A percentile compares a stretch with the other conserved stretches of the same genome.
Evolutionary conservation across 2,329 filamentous ascomycete genomes (phyloP).

Genomic region (Nemania sp.): DNA sequence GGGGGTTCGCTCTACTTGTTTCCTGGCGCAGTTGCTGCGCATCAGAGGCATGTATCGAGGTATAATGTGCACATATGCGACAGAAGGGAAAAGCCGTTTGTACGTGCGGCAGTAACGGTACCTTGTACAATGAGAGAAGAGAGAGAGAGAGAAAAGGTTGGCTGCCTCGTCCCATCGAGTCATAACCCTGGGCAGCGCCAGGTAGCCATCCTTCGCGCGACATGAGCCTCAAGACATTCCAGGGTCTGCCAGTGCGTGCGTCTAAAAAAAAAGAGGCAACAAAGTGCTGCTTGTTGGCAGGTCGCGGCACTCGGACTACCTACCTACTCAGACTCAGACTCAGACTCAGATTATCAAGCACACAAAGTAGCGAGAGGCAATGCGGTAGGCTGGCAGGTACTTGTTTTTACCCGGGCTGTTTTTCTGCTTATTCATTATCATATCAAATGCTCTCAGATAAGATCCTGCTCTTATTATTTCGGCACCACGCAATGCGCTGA

Average conservation of each 20-base stretch:
- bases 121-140: slow-evolving; percentile 36
- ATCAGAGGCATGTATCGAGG: too few species aligned
- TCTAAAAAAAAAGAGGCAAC: slow-evolving; percentile 22
- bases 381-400: not conserved
- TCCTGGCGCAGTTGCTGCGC: slow-evolving; percentile 41
- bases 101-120: slow-evolving; percentile 40
- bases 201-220: slow-evolving; percentile 42
- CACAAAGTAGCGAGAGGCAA: not conserved
- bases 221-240: slow-evolving; percentile 43
- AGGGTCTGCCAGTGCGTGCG: slow-evolving; percentile 34
- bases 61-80: slow-evolving; percentile 28
- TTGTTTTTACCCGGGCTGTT: slow-evolving; percentile 21
- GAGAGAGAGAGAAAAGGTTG: too few species aligned
- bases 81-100: slow-evolving; percentile 23
- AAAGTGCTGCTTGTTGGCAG: slow-evolving; percentile 13
- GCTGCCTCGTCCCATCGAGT: slow-evolving; percentile 46
- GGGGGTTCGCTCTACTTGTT: slow-evolving; percentile 10
- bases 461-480: slow-evolving; percentile 28
- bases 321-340: too few species aligned
- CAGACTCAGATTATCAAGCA: slow-evolving; percentile 13
- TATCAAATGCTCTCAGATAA: slow-evolving; percentile 40
- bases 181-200: slow-evolving; percentile 48
- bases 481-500: slow-evolving; percentile 37
- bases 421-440: slow-evolving; percentile 37
- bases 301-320: slow-evolving; percentile 30